Evolutionary conservation across 441 rosid genomes (phyloP), one percentile per base, ranked within the genome.

Genomic region (Manihot esculenta): DNA sequence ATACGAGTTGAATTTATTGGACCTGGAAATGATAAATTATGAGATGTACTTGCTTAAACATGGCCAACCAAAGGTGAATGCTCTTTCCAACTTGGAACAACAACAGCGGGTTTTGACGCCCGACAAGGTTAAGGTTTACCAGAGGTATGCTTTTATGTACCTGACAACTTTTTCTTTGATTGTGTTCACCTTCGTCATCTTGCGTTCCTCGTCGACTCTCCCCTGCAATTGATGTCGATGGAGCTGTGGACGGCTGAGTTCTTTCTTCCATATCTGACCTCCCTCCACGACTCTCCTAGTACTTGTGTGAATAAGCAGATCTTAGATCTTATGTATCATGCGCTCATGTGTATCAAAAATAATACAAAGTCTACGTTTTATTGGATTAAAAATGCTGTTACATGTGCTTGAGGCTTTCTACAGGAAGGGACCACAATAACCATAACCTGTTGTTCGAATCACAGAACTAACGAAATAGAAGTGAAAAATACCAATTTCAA

Each of bases 1-100:
- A 18, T 20, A 38, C 26, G 64, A 60, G 64, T 35, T 60, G 47
- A 60, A 60, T 38, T 60, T 60, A 35, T 11, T 60, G 64, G 64
- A 60, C 48, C 12, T 35, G 64, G 64, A 38, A 60, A 38, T 60
- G 26, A 60, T 35, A 9, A 24, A 60, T n/a, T n/a, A n/a, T n/a
- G n/a, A n/a, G n/a, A n/a, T n/a, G n/a, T n/a, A 18, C 18, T 8
- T 35, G 64, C 24, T 60, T 60, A 60, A 60, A 38, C 64, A 35
- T 18, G 48, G 26, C 7, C 64, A 60, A 5, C 18, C 20, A 11
- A 55, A 26, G 33, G 8, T 26, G 18, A 35, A 24, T 38, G 17
- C 24, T 9, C 10, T 7, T 7, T 62, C 65, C 15, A 42, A 38
- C 20, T 38, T 20, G 49, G 49, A 41, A 5, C 27, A 20, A 10